Evolutionary conservation across 768 basidiomycete species (phyloP), one percentile per base, ranked within the genome.

Genomic region (Pulveroboletus sp.): DNA sequence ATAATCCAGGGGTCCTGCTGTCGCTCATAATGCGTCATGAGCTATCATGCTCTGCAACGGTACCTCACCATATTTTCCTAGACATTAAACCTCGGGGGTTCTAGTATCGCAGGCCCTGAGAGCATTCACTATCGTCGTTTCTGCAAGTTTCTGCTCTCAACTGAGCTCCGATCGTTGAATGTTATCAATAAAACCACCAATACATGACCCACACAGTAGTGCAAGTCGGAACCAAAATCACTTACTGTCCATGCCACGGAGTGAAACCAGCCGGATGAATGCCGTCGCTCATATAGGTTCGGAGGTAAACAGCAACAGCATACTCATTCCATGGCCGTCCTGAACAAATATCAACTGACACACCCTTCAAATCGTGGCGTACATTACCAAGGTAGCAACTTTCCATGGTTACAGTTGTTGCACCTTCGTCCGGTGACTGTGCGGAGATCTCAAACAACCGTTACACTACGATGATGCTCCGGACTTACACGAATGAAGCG

Each of bases 311-410:
- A 0, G 80, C 75, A 0, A 73, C 73, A 0, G 82, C 78, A 7
- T 79, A 63, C 43, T 77, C 73, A 59, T 83, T 84, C 83, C 84
- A 85, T 0, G 84, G 83, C 3, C 83, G 75, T 12, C 63, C 60
- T 71, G 29, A 13, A 12, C 13, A 38, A 24, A 11, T 6, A 5
- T 43, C 19, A 27, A 43, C 31, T 11, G 3, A 12, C 13, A 6
- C 19, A 14, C 19, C 19, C 17, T 10, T 34, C 13, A 35, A 41
- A 50, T 27, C 26, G 13, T 8, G 1, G 14, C 14, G 36, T 40
- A 29, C 26, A 6, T 43, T 44, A 71, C 83, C 82, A 9, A 86
- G 68, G 62, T 72, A 83, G 55, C 82, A 82, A 8, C 56, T 58
- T 2, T 68, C 71, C 6, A 61, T 58, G 5, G 77, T 79, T 16